Evolutionary conservation across 305 asterid species (phyloP).

Genomic region (Ajuga reptans): DNA sequence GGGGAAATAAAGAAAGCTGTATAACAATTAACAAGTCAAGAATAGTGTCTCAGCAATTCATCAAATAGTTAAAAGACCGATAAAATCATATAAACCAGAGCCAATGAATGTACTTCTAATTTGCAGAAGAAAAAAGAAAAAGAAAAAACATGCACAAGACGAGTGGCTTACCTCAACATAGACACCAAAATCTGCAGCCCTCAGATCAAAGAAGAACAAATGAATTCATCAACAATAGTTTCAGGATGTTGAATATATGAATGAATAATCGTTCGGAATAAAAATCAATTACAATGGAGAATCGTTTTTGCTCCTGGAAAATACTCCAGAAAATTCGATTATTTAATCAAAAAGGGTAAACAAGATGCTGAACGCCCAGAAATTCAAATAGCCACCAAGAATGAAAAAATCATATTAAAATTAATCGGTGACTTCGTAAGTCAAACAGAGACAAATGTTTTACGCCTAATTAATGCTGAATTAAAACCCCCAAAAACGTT

Average conservation of each 20-base stretch:
- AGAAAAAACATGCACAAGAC: conserved; percentile 16
- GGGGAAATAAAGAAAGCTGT: background rate
- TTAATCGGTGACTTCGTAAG: conserved; percentile 27
- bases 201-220: conserved; percentile 34
- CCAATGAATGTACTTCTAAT: background rate
- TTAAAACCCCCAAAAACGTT: conserved; percentile 39
- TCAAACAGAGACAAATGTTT: conserved; percentile 34
- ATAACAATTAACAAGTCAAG: background rate
- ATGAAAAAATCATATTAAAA: conserved; percentile 16
- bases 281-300: conserved; percentile 18
- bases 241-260: conserved; percentile 8
- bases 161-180: conserved; percentile 36
- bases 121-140: conserved; percentile 7
- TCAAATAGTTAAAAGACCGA: background rate
- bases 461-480: background rate
- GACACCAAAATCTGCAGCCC: conserved; percentile 32
- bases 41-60: background rate
- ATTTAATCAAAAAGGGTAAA: background rate
- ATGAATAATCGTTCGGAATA: conserved; percentile 1
- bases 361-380: conserved; percentile 21
- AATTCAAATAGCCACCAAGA: conserved; percentile 23
- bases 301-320: background rate
- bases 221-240: conserved; percentile 8
- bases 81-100: background rate
- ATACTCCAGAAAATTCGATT: background rate